phyloP scores from a whole-genome alignment of 208 protist species.

The Leishmania guyanensis region DNA sequence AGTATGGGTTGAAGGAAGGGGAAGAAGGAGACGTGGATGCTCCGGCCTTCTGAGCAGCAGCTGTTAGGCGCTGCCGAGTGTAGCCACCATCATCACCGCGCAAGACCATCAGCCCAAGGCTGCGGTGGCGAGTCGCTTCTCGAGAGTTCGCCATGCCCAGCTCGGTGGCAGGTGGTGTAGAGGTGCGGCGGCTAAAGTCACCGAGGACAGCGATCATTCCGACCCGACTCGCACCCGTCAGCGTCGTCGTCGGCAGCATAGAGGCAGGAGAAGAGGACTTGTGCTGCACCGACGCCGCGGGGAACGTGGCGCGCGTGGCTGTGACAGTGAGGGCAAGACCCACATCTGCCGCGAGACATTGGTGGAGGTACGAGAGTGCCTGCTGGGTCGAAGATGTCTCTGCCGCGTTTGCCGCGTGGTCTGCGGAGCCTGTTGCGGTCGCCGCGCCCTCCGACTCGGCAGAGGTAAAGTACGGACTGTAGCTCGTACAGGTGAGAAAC shows the following conservation, averaged over 20 bases:
- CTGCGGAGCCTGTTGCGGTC: neutral
- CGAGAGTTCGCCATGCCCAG: neutral
- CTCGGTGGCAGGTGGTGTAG: neutral
- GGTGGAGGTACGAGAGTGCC: constrained; percentile 15
- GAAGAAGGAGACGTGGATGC: neutral
- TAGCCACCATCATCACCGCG: constrained; percentile 36
- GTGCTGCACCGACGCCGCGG: neutral
- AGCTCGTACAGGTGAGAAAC: constrained; percentile 45
- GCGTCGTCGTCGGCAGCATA: neutral
- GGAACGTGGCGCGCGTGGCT: constrained; percentile 18
- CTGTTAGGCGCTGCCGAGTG: constrained; percentile 8
- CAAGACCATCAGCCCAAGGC: constrained; percentile 30
- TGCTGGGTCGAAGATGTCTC: constrained; percentile 16
- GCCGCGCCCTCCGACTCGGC: constrained; percentile 5
- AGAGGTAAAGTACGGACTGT: constrained; percentile 35
- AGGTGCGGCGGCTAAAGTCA: constrained; percentile 7
- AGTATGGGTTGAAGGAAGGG: constrained; percentile 6
- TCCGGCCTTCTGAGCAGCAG: neutral
- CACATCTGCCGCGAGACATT: neutral
- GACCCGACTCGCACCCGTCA: constrained; percentile 11
- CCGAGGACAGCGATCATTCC: constrained; percentile 12
- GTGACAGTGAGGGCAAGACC: constrained; percentile 34
- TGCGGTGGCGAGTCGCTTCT: constrained; percentile 3
- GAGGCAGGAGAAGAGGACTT: neutral
- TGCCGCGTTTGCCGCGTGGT: neutral